These are phyloP conservation scores for Colletotrichum gloeosporioides DNA, from an alignment of 2,329 filamentous ascomycete genomes.

Conservation along the genomic window DNA sequence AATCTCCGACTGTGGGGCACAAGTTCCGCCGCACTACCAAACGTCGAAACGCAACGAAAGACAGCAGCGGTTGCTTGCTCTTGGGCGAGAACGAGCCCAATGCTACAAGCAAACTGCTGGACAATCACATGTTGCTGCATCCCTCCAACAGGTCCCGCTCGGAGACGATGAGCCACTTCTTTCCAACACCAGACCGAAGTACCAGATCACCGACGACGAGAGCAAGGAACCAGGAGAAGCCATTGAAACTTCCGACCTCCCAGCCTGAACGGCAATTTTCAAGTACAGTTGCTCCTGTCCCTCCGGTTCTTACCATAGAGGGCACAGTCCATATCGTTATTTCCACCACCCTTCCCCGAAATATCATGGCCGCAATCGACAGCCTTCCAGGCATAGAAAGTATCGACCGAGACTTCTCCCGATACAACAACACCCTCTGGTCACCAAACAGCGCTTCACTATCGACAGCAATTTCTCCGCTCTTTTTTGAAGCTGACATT, in stretches of 20 bases:
- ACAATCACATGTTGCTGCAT: slow-evolving; percentile 36
- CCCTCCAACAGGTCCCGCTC: slow-evolving; percentile 26
- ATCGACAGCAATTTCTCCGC: slow-evolving; percentile 33
- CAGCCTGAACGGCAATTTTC: not conserved
- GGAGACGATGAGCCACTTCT: not conserved
- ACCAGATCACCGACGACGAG: not conserved
- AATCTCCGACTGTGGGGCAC: not conserved
- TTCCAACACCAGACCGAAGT: not conserved
- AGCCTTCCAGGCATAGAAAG: slow-evolving; percentile 55
- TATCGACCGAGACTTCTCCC: slow-evolving; percentile 65
- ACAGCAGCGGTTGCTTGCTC: not conserved
- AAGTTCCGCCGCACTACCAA: not conserved
- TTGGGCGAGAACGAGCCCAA: not conserved
- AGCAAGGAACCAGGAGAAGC: not conserved
- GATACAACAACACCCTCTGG: slow-evolving; percentile 40
- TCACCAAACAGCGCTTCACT: slow-evolving; percentile 29
- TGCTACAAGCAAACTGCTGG: slow-evolving; percentile 31
- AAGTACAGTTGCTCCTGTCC: slow-evolving; percentile 1
- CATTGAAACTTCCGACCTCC: not conserved
- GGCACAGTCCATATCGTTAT: slow-evolving; percentile 48
- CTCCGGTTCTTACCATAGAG: slow-evolving; percentile 19
- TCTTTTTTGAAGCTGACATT: slow-evolving; percentile 72
- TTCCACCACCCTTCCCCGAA: slow-evolving; percentile 52
- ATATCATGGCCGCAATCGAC: slow-evolving; percentile 54
- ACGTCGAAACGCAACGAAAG: not conserved